phyloP scores from a whole-genome alignment of 805 yeast species.

The Scheffersomyces coipomensis region DNA sequence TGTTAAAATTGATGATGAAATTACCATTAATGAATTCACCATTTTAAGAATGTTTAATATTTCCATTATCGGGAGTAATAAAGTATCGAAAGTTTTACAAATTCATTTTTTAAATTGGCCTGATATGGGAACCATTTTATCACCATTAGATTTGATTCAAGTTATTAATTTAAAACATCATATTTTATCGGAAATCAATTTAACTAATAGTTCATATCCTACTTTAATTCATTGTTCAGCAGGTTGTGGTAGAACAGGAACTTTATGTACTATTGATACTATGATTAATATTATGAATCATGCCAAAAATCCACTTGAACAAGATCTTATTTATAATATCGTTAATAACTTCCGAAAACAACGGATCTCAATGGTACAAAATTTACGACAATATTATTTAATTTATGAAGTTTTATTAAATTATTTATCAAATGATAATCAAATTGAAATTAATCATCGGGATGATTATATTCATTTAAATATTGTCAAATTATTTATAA shows the following conservation, averaged over 20 bases:
- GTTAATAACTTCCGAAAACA: constrained; percentile 51
- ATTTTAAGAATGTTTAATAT: constrained; percentile 46
- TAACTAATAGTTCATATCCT: constrained; percentile 35
- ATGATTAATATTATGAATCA: constrained; percentile 17
- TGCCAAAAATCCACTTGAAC: constrained; percentile 9
- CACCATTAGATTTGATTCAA: constrained; percentile 55
- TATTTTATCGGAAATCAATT: constrained; percentile 7
- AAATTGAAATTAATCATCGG: constrained; percentile 4
- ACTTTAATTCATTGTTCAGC: constrained; percentile 90
- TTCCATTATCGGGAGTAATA: constrained; percentile 11
- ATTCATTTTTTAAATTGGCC: constrained; percentile 81
- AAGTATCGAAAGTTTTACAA: constrained; percentile 56
- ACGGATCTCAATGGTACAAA: constrained; percentile 60
- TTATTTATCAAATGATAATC: constrained; percentile 11
- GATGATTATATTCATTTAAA: constrained; percentile 7
- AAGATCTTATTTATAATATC: constrained; percentile 45
- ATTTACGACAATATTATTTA: constrained; percentile 50
- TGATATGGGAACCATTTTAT: constrained; percentile 67
- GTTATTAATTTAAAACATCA: constrained; percentile 31
- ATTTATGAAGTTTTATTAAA: constrained; percentile 42
- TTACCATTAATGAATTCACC: constrained; percentile 12
- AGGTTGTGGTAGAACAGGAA: constrained; percentile 96
- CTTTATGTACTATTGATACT: constrained; percentile 44
- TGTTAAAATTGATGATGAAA: constrained; percentile 24
- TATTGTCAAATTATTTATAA: constrained; percentile 11